Percentiles rank a stretch among this genome's conserved stretches.
These are phyloP conservation scores for Rhizopogon roseolus DNA, from an alignment of 768 basidiomycete genomes.

Conservation along the genomic window DNA sequence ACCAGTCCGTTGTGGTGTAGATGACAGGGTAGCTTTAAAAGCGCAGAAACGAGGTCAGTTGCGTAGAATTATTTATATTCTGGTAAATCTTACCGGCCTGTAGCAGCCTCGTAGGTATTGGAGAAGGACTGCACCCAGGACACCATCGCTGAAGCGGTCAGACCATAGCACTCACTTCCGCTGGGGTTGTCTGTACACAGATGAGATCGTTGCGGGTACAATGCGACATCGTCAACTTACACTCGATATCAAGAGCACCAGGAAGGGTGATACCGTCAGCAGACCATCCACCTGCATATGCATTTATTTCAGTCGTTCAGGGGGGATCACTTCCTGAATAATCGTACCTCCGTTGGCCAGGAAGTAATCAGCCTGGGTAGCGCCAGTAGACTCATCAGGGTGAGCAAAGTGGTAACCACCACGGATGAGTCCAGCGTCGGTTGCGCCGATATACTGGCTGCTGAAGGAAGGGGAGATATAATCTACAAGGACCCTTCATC, in stretches of 20 bases:
- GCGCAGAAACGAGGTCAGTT: not conserved
- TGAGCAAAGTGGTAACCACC: constrained; percentile 61
- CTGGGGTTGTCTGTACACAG: constrained; percentile 41
- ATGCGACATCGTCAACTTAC: constrained; percentile 26
- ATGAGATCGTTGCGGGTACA: not conserved
- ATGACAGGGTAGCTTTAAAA: constrained; percentile 44
- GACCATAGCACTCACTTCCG: constrained; percentile 50
- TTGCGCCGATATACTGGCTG: constrained; percentile 52
- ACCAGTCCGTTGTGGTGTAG: constrained; percentile 65
- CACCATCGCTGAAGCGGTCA: constrained; percentile 53
- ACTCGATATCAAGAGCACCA: constrained; percentile 60
- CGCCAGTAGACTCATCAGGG: constrained; percentile 49
- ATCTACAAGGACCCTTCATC: constrained; percentile 7
- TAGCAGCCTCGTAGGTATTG: constrained; percentile 46
- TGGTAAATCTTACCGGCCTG: constrained; percentile 34
- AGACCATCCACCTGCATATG: constrained; percentile 43
- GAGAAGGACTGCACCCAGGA: constrained; percentile 61
- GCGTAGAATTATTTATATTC: not conserved
- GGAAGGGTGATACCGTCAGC: constrained; percentile 57
- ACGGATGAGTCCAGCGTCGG: constrained; percentile 50
- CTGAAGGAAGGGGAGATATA: constrained; percentile 29
- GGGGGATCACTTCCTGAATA: not conserved
- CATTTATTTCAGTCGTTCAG: not conserved
- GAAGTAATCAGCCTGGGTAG: constrained; percentile 56
- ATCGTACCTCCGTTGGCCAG: constrained; percentile 46